Conservation (phyloP, 1,284 basidiomycete genomes). For the Gomphus bonarii region DNA sequence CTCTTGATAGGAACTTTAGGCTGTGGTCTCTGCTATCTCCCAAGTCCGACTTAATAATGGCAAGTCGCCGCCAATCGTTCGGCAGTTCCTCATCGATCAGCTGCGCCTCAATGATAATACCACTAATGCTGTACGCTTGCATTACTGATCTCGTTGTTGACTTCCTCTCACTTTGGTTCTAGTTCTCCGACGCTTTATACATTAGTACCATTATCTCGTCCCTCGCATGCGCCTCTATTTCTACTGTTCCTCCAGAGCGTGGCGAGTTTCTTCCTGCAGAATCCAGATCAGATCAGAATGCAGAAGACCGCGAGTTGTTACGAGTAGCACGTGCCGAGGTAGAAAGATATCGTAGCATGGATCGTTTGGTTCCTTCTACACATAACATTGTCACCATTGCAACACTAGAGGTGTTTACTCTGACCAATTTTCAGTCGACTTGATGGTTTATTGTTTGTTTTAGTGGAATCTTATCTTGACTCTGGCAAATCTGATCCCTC, state of each 20-base stretch:
- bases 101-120: constrained; percentile 94
- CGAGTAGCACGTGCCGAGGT: constrained; percentile 71
- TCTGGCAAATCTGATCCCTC: constrained; percentile 71
- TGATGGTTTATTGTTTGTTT: constrained; percentile 8
- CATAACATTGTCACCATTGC: constrained; percentile 93
- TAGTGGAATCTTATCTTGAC: constrained; percentile 80
- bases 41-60: constrained; percentile 80
- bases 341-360: constrained; percentile 89
- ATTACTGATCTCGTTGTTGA: not conserved
- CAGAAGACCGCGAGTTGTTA: constrained; percentile 56
- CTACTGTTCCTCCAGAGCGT: constrained; percentile 61
- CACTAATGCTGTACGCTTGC: constrained; percentile 61
- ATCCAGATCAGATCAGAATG: constrained; percentile 49
- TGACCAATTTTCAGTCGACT: constrained; percentile 10
- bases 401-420: constrained; percentile 64
- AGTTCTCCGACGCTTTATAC: constrained; percentile 91
- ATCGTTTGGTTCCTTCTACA: constrained; percentile 88
- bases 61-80: constrained; percentile 80
- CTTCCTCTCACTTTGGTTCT: constrained; percentile 14
- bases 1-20: constrained; percentile 28
- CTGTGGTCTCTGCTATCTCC: constrained; percentile 73
- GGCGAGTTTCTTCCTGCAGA: constrained; percentile 65
- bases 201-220: constrained; percentile 82
- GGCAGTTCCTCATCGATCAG: constrained; percentile 85
- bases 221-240: constrained; percentile 69